Evolutionary conservation across 1,284 basidiomycete genomes (phyloP), one percentile per base, ranked within the genome.

Genomic region (Sporisorium iseilematis-ciliati): DNA sequence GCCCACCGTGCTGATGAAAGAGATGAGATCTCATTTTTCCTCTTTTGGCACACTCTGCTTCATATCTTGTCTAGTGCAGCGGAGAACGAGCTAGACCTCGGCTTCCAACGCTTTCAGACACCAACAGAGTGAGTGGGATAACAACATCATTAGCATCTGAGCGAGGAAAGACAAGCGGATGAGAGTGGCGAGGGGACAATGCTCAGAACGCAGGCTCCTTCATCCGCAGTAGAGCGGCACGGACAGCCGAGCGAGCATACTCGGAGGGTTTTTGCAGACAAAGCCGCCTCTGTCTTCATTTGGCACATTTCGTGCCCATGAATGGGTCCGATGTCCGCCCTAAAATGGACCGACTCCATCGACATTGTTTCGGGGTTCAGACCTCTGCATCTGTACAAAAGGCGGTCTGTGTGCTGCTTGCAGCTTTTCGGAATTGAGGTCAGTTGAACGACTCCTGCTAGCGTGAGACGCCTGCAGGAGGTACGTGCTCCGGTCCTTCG

Each of bases 401-500:
- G 16, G 23, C 21, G 23, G 23, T 46, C 43, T 46, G 43, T 46
- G 43, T 46, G 12, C 21, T 14, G 6, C 4, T 23, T 23, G 20
- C 42, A 8, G 11, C 4, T 21, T 43, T 43, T 46, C 43, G 43
- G 43, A 3, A 23, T 45, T 25, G 43, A 35, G 33, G 1, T 14
- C 14, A 16, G 35, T 38, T 46, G 43, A 46, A 14, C 23, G 14
- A 46, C 11, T 12, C 14, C 14, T 46, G 11, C 23, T 25, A 46
- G 43, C 23, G 12, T 46, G 41, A 21, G 41, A 21, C 41, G 41
- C 41, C 41, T 42, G 41, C 41, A 42, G 41, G n/a, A n/a, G 41
- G 41, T 7, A 21, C 20, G 43, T 26, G 43, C 43, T 6, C 25
- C 29, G 29, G 43, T 23, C 26, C 25, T 14, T 46, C 11, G 43